Percentiles rank a stretch among this genome's conserved stretches.
phyloP scores from a whole-genome alignment of 331 rosid genomes.

The Acacia pycnantha region DNA sequence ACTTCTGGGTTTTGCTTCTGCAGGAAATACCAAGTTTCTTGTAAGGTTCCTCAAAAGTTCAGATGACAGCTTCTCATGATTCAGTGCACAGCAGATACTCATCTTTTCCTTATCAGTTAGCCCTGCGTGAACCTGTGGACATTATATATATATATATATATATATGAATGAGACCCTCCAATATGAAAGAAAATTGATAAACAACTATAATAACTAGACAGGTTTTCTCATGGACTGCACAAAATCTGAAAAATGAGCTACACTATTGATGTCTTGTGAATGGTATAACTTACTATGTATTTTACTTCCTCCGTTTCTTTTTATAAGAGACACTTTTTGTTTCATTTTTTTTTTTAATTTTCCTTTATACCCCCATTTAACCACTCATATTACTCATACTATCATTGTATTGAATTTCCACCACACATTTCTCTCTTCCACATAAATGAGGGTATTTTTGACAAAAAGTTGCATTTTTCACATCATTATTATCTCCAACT shows the following conservation, averaged over 20 bases:
- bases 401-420: too few species aligned
- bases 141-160: background rate
- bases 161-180: background rate
- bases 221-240: background rate
- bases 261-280: background rate
- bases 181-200: background rate
- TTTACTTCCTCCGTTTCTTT: too few species aligned
- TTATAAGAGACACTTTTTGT: too few species aligned
- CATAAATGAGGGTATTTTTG: too few species aligned
- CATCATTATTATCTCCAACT: too few species aligned
- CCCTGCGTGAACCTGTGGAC: conserved; percentile 58
- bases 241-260: background rate
- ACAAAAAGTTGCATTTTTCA: too few species aligned
- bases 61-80: conserved; percentile 60
- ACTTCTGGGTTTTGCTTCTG: conserved; percentile 45
- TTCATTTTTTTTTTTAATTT: too few species aligned
- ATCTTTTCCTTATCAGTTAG: conserved; percentile 56
- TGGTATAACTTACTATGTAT: background rate
- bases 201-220: background rate
- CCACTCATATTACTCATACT: too few species aligned
- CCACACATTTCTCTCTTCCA: too few species aligned
- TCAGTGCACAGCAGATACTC: conserved; percentile 53
- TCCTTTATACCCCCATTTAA: too few species aligned
- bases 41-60: conserved; percentile 51
- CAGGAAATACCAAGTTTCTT: conserved; percentile 54